Evolutionary conservation across 1,139 yeast species (phyloP).

Genomic region (Pichia sp.): DNA sequence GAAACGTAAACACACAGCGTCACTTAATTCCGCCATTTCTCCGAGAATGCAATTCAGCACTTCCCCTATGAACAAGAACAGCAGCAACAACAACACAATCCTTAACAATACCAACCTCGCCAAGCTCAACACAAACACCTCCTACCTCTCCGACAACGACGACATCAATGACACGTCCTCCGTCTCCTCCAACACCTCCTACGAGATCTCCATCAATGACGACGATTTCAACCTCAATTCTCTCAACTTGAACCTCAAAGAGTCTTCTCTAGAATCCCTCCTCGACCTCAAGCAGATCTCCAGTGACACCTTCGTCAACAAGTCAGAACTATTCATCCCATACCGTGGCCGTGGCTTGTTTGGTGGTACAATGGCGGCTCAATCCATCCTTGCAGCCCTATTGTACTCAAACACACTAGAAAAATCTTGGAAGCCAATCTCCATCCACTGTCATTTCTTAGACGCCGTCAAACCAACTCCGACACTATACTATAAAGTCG

Average conservation of each 20-base stretch:
- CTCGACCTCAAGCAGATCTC: conserved; percentile 16
- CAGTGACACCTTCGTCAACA: conserved; percentile 19
- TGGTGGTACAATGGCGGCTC: conserved; percentile 80
- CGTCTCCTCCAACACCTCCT: conserved; percentile 4
- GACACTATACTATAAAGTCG: conserved; percentile 61
- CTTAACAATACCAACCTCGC: background rate
- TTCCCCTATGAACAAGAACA: background rate
- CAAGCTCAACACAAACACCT: background rate
- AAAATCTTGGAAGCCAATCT: conserved; percentile 43
- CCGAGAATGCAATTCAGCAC: background rate
- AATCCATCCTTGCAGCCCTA: conserved; percentile 64
- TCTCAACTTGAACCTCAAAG: background rate
- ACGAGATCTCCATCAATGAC: conserved; percentile 4
- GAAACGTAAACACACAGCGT: no score
- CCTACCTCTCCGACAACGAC: conserved; percentile 4
- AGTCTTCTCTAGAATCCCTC: conserved; percentile 17
- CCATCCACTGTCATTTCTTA: conserved; percentile 52
- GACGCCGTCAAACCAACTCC: conserved; percentile 47
- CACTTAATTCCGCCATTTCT: no score
- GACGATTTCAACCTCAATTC: background rate
- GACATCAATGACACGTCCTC: background rate
- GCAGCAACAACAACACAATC: no score
- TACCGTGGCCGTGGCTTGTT: conserved; percentile 68
- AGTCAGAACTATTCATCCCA: conserved; percentile 41
- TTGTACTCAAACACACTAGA: conserved; percentile 38